phyloP scores from a whole-genome alignment of 495 filamentous ascomycete genomes.

The Neurospora sp. region DNA sequence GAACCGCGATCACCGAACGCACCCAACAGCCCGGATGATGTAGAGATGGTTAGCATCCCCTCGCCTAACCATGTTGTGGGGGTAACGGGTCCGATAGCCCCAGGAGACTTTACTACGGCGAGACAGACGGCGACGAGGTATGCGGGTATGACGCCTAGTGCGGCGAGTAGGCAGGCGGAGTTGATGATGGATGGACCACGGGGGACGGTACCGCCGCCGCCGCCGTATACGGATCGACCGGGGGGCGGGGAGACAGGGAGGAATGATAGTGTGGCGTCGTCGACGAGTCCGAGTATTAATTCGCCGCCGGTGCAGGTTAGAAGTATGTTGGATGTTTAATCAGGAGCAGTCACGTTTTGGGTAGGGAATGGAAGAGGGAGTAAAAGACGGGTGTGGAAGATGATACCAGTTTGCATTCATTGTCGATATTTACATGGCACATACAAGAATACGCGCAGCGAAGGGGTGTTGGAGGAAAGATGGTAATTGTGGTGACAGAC shows the following conservation, averaged over 20 bases:
- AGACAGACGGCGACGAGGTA: constrained; percentile 8
- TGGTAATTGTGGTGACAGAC: too few relatives aligned
- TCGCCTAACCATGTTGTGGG: constrained; percentile 7
- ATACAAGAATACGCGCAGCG: background rate
- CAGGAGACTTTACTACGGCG: constrained; percentile 5
- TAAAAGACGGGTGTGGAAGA: background rate
- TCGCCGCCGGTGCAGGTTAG: constrained; percentile 38
- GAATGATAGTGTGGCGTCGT: constrained; percentile 20
- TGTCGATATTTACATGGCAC: background rate
- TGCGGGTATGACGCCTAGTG: constrained; percentile 25
- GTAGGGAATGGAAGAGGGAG: background rate
- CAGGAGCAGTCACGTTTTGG: background rate
- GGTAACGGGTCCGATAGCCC: constrained; percentile 18
- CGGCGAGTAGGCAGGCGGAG: constrained; percentile 13
- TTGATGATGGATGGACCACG: constrained; percentile 24
- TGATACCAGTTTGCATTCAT: background rate
- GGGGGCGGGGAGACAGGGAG: constrained; percentile 14
- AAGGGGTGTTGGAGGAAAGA: too few relatives aligned
- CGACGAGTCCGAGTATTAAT: constrained; percentile 19
- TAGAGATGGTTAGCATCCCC: constrained; percentile 31
- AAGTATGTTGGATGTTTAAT: constrained; percentile 50
- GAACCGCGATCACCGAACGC: constrained; percentile 6
- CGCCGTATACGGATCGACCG: constrained; percentile 17
- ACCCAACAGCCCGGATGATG: constrained; percentile 7
- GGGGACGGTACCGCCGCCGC: constrained; percentile 4